Conservation (phyloP, 768 basidiomycete species). For the Pleurotus djamor region DNA sequence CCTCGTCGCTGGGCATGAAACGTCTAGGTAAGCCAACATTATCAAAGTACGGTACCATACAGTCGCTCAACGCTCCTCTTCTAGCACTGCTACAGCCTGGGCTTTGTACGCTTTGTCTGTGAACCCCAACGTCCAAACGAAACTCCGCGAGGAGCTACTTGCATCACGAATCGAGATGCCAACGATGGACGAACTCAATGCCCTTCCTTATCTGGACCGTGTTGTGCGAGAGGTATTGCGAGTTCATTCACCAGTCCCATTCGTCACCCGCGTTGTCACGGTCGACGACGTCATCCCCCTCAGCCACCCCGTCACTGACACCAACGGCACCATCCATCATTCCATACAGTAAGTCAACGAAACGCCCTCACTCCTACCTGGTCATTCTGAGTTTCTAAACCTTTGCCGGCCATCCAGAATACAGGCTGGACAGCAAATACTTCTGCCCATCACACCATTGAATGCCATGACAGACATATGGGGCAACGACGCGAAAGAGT, state of each 20-base stretch:
- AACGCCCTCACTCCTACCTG: neutral
- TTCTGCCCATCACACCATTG: conserved; percentile 34
- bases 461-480: conserved; percentile 39
- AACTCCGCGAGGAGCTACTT: conserved; percentile 44
- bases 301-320: conserved; percentile 31
- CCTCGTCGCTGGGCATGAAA: conserved; percentile 47
- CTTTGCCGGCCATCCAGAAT: conserved; percentile 12
- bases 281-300: conserved; percentile 39
- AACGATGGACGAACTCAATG: conserved; percentile 50
- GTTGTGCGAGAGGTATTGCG: conserved; percentile 47
- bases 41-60: neutral
- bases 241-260: conserved; percentile 35
- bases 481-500: conserved; percentile 44
- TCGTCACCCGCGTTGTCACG: conserved; percentile 27
- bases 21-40: conserved; percentile 29
- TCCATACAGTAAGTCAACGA: conserved; percentile 22
- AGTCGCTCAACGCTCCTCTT: neutral
- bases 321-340: conserved; percentile 24
- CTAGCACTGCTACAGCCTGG: conserved; percentile 36
- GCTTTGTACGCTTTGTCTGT: conserved; percentile 39
- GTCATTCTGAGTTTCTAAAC: neutral
- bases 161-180: conserved; percentile 37
- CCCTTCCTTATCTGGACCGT: conserved; percentile 51
- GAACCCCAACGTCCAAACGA: conserved; percentile 36
- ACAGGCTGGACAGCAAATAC: conserved; percentile 23